Evolutionary conservation across 169 alveolate genomes (phyloP).

Genomic region (Toxoplasma gondii): DNA sequence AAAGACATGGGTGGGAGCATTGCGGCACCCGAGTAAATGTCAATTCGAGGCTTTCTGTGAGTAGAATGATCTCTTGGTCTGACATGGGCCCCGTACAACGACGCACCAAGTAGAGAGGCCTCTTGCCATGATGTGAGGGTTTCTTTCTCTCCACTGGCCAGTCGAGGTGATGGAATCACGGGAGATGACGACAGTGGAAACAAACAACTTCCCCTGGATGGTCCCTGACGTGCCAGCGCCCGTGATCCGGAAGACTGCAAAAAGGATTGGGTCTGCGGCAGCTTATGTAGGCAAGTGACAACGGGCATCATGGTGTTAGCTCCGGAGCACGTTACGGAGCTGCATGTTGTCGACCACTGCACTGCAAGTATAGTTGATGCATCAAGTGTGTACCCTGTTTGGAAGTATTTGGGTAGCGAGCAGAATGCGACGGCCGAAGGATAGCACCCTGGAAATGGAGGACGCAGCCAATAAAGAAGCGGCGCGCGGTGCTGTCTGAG

Average conservation of each 20-base stretch:
- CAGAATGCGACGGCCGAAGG: constrained; percentile 26
- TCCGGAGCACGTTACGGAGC: neutral
- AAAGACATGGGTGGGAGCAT: neutral
- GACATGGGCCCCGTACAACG: neutral
- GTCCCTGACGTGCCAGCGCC: neutral
- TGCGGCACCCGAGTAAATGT: neutral
- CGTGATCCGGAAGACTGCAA: neutral
- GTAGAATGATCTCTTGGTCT: neutral
- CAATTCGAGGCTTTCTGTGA: neutral
- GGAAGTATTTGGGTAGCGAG: neutral
- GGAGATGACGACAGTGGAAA: neutral
- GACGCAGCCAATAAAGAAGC: neutral
- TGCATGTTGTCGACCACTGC: neutral
- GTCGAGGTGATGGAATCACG: neutral
- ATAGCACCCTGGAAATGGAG: constrained; percentile 4
- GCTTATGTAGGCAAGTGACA: neutral
- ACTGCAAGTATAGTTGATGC: neutral
- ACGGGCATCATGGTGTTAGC: neutral
- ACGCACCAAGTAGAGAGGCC: constrained; percentile 9
- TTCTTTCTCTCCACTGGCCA: neutral
- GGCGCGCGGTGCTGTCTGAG: neutral
- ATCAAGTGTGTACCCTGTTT: neutral
- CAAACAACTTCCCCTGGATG: neutral
- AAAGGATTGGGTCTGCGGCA: neutral
- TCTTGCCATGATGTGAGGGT: neutral